Base-by-base conservation (phyloP, 257 asterid genomes). In the Thymus mandschuricus region DNA sequence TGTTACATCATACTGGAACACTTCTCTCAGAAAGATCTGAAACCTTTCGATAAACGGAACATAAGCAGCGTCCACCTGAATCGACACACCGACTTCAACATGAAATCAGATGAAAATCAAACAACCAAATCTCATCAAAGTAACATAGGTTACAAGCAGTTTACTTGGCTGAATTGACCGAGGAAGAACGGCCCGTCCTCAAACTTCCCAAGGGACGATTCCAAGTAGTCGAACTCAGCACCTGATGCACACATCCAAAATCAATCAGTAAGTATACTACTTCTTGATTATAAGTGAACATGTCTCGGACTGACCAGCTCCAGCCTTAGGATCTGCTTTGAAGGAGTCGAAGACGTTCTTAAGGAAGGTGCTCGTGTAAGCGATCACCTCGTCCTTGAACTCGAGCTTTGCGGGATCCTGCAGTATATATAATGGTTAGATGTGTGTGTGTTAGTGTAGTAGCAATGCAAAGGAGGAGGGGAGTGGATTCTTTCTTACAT, bases 41-140 rank as follows among this genome's bases (percentile, higher is more conserved):
- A 78, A 73, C 87, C 96, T 84, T 73, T 88, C 92, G 21, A 90
- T 69, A 65, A 87, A 84, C 3, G 96, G 96, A 76, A 66, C 86
- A 41, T 75, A 86, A 44, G 78, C 86, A 52, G 83, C 78, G 59
- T 88, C 96, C 66, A 80, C 88, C 90, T 85, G 7, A 70, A 46
- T 69, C 0, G 6, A 9, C 52, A 50, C 52, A 54, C 59, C 66
- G 21, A 52, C 11, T 52, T 52, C 5, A 21, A 28, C 64, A 58
- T 27, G 60, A 66, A 21, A 67, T 60, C 40, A 48, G 51, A 44
- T 38, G 49, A 44, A 44, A 8, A 10, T 44, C 12, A 59, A 6
- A 1, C 28, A 31, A 4, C 3, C 13, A 6, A 58, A 34, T 15
- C 11, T 3, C 44, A 38, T 3, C 44, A 3, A 38, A 38, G 21